Evolutionary conservation across 2,329 filamentous ascomycete species (phyloP).

Genomic region (Raffaelea arxii): DNA sequence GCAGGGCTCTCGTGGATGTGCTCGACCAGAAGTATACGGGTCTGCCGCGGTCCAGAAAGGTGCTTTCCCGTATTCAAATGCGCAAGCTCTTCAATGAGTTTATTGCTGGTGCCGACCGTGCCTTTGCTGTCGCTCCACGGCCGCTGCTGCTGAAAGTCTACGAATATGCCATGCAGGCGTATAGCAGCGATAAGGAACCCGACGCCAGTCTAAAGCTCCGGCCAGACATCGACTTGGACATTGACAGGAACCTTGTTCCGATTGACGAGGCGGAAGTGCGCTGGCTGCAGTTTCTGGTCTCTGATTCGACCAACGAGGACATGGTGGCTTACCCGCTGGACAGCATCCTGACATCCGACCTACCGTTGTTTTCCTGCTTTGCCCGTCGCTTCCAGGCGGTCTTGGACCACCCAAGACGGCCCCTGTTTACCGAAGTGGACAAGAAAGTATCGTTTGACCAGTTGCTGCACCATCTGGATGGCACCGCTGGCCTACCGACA

Average conservation of each 20-base stretch:
- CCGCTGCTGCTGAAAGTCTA: conserved; percentile 17
- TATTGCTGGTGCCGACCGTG: too few species aligned
- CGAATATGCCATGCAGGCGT: conserved; percentile 4
- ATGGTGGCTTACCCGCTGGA: conserved; percentile 13
- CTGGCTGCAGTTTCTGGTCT: conserved; percentile 23
- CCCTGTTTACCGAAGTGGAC: too few species aligned
- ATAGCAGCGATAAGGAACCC: conserved; percentile 2
- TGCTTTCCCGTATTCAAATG: too few species aligned
- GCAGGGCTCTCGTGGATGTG: too few species aligned
- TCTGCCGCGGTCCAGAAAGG: too few species aligned
- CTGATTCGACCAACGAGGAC: conserved; percentile 16
- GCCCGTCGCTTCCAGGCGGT: conserved; percentile 20
- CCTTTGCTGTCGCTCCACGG: conserved; percentile 16
- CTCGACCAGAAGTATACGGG: too few species aligned
- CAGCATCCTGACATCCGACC: neutral
- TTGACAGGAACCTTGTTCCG: too few species aligned
- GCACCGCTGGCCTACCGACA: too few species aligned
- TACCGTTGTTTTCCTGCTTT: conserved; percentile 22
- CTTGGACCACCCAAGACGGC: conserved; percentile 19
- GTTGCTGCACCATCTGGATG: too few species aligned
- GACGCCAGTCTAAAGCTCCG: conserved; percentile 8
- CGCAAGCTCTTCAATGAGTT: too few species aligned
- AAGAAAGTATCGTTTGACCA: too few species aligned
- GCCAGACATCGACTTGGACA: conserved; percentile 4
- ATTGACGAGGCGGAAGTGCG: conserved; percentile 19